Evolutionary conservation across 2,329 filamentous ascomycete species (phyloP).

Genomic region (Pleurostoma richardsiae): DNA sequence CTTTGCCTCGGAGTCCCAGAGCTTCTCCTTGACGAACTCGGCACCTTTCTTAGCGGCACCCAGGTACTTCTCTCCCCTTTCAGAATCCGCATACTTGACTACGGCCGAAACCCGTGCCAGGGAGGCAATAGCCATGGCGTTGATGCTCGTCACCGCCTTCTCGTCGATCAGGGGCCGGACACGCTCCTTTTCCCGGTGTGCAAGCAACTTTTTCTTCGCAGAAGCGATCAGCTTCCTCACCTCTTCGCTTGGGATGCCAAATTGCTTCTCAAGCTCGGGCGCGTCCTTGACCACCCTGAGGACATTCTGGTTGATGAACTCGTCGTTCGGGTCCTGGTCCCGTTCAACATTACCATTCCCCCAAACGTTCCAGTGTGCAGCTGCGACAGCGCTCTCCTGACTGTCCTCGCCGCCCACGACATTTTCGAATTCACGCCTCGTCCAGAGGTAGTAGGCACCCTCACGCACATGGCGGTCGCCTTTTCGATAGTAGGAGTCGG

Average conservation of each 20-base stretch:
- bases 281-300: constrained; percentile 65
- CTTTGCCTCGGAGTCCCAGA: constrained; percentile 62
- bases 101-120: constrained; percentile 71
- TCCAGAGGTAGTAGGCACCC: constrained; percentile 95
- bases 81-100: constrained; percentile 54
- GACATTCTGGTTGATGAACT: constrained; percentile 92
- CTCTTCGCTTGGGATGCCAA: constrained; percentile 66
- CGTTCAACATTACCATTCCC: constrained; percentile 81
- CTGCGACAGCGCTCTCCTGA: constrained; percentile 67
- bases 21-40: constrained; percentile 63
- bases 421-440: constrained; percentile 75
- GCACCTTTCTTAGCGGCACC: constrained; percentile 63
- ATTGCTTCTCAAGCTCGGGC: constrained; percentile 66
- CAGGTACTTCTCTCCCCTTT: constrained; percentile 56
- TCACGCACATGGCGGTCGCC: constrained; percentile 79
- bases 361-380: constrained; percentile 78
- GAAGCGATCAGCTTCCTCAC: constrained; percentile 61
- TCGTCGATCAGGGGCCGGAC: constrained; percentile 76
- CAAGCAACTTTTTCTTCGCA: constrained; percentile 63
- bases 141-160: constrained; percentile 84
- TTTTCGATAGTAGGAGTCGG: constrained; percentile 73
- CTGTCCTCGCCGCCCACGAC: constrained; percentile 57
- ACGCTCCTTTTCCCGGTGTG: constrained; percentile 69
- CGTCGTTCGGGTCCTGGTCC: constrained; percentile 82
- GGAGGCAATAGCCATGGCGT: constrained; percentile 80